Evolutionary conservation across 179 eudicot genomes (phyloP).

Genomic region (Vitellaria paradoxa): DNA sequence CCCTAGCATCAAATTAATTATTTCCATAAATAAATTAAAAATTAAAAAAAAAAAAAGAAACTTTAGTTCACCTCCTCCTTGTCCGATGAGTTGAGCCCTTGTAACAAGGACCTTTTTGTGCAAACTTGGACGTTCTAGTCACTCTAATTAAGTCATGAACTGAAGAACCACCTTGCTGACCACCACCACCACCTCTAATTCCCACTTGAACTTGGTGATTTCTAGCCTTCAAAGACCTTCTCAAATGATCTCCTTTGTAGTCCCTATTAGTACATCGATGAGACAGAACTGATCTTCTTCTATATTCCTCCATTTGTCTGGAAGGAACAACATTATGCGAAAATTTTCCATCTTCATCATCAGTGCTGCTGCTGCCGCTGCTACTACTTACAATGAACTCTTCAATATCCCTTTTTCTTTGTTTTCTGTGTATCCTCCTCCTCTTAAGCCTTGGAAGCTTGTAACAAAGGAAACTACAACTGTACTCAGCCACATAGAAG

Average conservation of each 20-base stretch:
- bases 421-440: conserved; percentile 6
- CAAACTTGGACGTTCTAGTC: conserved; percentile 33
- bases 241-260: conserved; percentile 31
- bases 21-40: no score
- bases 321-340: not conserved
- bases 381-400: conserved; percentile 11
- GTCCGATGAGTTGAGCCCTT: conserved; percentile 14
- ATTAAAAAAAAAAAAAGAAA: no score
- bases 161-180: not conserved
- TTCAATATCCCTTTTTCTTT: conserved; percentile 27
- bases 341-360: conserved; percentile 13
- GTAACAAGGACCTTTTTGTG: conserved; percentile 22
- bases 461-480: conserved; percentile 34
- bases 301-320: not conserved
- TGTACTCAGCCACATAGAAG: conserved; percentile 25
- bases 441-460: conserved; percentile 27
- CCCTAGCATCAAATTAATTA: not conserved
- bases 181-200: conserved; percentile 16
- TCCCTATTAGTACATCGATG: conserved; percentile 18
- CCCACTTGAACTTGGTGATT: conserved; percentile 34
- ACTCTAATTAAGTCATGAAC: conserved; percentile 28
- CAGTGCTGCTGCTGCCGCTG: conserved; percentile 17
- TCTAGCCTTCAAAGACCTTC: conserved; percentile 36
- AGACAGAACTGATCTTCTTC: conserved; percentile 2
- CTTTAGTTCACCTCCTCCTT: not conserved